A percentile compares a stretch with the other conserved stretches of the same genome.
These are phyloP conservation scores for Leishmania aethiopica DNA, from an alignment of 208 protist genomes.

Conservation along the genomic window DNA sequence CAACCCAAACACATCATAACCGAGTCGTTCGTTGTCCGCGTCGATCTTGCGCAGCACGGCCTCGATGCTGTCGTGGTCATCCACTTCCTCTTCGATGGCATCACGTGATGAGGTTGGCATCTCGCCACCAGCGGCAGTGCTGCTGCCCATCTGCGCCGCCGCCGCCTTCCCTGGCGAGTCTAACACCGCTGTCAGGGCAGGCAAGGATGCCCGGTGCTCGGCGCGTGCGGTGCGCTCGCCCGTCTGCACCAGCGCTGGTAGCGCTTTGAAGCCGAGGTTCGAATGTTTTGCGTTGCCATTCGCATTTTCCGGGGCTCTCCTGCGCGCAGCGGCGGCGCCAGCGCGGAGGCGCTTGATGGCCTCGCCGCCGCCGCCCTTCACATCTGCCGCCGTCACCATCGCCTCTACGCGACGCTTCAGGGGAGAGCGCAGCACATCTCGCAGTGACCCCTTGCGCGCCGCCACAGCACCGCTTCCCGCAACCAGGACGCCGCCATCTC, in stretches of 20 bases:
- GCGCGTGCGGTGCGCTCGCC: conserved; percentile 10
- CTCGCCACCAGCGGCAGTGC: neutral
- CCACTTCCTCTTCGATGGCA: neutral
- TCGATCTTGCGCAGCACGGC: conserved; percentile 33
- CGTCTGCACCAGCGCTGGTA: neutral
- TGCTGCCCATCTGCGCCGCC: neutral
- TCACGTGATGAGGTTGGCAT: neutral
- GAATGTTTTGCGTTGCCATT: neutral
- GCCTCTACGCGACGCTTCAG: neutral
- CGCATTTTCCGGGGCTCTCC: neutral
- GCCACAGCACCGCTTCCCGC: conserved; percentile 3
- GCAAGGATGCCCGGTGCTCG: neutral
- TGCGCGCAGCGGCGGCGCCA: conserved; percentile 4
- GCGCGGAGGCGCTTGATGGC: conserved; percentile 5
- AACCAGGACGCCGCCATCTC: neutral
- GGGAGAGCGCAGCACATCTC: conserved; percentile 17
- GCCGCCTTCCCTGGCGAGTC: conserved; percentile 3
- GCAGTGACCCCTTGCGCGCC: conserved; percentile 15
- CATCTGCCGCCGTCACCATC: neutral
- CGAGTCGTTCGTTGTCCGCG: conserved; percentile 25
- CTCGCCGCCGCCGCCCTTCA: neutral
- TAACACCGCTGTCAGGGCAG: conserved; percentile 2
- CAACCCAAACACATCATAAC: conserved; percentile 9
- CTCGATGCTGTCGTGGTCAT: conserved; percentile 15
- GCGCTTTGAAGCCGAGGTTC: neutral